Evolutionary conservation across 2,329 filamentous ascomycete genomes (phyloP).

Genomic region (Beauveria medogensis): DNA sequence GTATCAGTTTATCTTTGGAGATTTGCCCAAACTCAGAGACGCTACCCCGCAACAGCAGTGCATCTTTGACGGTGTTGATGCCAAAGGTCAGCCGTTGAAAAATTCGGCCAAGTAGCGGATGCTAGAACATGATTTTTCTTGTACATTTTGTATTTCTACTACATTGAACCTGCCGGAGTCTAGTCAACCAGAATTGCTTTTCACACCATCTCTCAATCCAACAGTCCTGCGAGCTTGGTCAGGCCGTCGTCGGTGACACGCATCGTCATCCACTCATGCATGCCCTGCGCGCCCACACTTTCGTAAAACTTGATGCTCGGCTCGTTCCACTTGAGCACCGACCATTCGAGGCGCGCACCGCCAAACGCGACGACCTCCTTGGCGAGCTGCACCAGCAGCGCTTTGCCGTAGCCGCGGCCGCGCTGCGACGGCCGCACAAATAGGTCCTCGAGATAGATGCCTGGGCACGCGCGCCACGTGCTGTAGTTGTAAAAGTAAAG

Average conservation of each 20-base stretch:
- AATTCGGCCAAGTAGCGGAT: background rate
- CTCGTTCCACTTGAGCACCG: conserved; percentile 87
- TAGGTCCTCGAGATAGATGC: conserved; percentile 92
- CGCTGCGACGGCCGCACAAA: conserved; percentile 67
- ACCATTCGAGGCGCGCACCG: conserved; percentile 79
- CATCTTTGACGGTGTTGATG: conserved; percentile 42
- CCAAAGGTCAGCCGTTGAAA: conserved; percentile 16
- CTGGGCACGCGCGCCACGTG: conserved; percentile 81
- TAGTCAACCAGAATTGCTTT: background rate
- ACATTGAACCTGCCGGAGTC: background rate
- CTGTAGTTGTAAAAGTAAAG: conserved; percentile 95
- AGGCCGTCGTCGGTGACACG: conserved; percentile 62
- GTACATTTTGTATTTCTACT: conserved; percentile 2
- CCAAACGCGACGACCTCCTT: conserved; percentile 64
- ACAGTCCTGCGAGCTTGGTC: conserved; percentile 46
- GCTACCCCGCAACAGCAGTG: conserved; percentile 27
- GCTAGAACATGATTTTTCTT: background rate
- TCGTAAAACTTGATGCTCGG: conserved; percentile 84
- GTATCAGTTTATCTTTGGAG: conserved; percentile 41
- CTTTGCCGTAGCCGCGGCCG: conserved; percentile 71
- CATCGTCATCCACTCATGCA: conserved; percentile 69
- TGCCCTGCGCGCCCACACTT: conserved; percentile 55
- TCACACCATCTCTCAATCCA: conserved; percentile 15
- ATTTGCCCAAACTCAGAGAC: conserved; percentile 17
- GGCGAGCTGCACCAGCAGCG: conserved; percentile 68